A percentile compares a stretch with the other conserved stretches of the same genome.
Conservation (phyloP, 2,329 filamentous ascomycete genomes). For the Sporothrix brasiliensis region DNA sequence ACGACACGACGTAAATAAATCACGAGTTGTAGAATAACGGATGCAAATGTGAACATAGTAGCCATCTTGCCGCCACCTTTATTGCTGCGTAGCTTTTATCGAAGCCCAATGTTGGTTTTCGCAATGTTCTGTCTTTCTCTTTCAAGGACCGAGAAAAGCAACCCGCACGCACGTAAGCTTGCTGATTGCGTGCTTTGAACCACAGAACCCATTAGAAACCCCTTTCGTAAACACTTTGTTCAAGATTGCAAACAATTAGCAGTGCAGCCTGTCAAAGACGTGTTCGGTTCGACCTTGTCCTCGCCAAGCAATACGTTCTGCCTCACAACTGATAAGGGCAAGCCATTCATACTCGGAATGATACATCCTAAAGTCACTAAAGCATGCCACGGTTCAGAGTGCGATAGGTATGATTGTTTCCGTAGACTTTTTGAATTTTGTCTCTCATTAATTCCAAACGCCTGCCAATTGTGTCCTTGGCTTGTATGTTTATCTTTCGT, state of each 20-base stretch:
- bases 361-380: not conserved
- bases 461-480: not conserved
- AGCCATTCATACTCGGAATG: not conserved
- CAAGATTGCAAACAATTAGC: not conserved
- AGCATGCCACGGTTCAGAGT: too few relatives aligned
- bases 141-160: not conserved
- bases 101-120: too few relatives aligned
- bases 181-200: conserved; percentile 1
- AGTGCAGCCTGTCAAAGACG: not conserved
- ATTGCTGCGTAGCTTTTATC: too few relatives aligned
- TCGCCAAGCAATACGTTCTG: not conserved
- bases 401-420: not conserved
- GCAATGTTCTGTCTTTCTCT: too few relatives aligned
- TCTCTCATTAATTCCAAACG: not conserved
- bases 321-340: not conserved
- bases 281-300: not conserved
- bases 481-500: conserved; percentile 16
- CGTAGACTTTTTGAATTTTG: conserved; percentile 1
- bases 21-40: not conserved
- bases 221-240: too few relatives aligned
- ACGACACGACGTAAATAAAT: not conserved
- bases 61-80: not conserved
- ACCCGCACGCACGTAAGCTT: not conserved
- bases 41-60: not conserved
- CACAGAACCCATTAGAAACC: not conserved